Conservation (phyloP, 2,329 filamentous ascomycete species). For the Monosporascus cannonballus region DNA sequence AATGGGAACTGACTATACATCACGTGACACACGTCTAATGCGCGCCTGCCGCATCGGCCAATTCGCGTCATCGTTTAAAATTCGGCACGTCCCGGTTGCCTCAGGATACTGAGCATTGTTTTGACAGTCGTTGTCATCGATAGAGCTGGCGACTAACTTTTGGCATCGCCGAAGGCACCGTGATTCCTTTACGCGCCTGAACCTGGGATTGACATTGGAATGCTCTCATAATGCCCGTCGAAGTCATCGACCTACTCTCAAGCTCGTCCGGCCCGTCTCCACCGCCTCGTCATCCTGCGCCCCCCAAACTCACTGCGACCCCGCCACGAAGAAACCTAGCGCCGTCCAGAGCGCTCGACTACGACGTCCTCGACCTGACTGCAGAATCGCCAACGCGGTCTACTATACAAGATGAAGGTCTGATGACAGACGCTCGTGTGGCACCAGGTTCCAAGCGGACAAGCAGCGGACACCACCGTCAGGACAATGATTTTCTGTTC, state of each 20-base stretch:
- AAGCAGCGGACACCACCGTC: constrained; percentile 3
- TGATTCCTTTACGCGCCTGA: neutral
- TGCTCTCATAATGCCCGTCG: constrained; percentile 23
- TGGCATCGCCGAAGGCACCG: neutral
- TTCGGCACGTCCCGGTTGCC: neutral
- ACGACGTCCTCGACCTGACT: constrained; percentile 4
- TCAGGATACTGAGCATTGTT: neutral
- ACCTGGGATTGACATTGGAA: neutral
- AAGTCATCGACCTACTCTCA: constrained; percentile 30
- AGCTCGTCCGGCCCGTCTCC: constrained; percentile 17
- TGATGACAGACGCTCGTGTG: neutral
- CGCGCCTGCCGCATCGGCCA: neutral
- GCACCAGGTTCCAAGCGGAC: constrained; percentile 9
- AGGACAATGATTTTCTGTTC: constrained; percentile 24
- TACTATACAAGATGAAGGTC: neutral
- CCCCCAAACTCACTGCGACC: neutral
- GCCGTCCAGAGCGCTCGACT: constrained; percentile 9
- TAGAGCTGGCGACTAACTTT: neutral
- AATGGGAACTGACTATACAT: neutral
- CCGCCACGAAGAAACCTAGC: constrained; percentile 1
- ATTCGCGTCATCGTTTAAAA: neutral
- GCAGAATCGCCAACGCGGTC: neutral
- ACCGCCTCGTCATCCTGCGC: neutral
- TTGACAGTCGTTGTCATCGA: neutral
- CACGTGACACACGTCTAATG: neutral